Evolutionary conservation across 257 asterid genomes (phyloP).

Genomic region (Misopates orontium): DNA sequence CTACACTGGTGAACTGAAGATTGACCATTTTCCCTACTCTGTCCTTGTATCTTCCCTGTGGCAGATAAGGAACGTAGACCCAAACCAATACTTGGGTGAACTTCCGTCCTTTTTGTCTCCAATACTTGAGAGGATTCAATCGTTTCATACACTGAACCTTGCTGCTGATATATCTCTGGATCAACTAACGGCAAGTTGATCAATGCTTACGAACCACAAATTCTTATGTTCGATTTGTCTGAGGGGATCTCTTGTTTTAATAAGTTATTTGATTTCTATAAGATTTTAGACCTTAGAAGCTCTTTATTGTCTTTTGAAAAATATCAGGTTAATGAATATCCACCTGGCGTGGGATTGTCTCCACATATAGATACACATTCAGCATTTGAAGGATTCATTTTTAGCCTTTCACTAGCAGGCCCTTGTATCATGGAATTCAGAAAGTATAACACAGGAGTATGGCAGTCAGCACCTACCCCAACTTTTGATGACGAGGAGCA

Average conservation of each 20-base stretch:
- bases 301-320: conserved; percentile 8
- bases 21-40: conserved; percentile 5
- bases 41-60: conserved; percentile 10
- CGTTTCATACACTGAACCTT: conserved; percentile 47
- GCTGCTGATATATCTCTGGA: conserved; percentile 48
- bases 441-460: conserved; percentile 61
- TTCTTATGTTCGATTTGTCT: conserved; percentile 3
- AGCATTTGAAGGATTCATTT: conserved; percentile 80
- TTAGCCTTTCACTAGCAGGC: conserved; percentile 95
- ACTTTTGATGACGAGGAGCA: conserved; percentile 41
- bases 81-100: conserved; percentile 76
- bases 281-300: conserved; percentile 8
- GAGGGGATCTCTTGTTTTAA: conserved; percentile 4
- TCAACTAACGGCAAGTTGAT: conserved; percentile 76
- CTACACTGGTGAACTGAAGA: neutral
- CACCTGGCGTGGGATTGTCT: conserved; percentile 90
- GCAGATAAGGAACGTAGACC: conserved; percentile 88
- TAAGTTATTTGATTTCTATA: conserved; percentile 12
- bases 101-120: conserved; percentile 77
- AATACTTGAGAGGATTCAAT: conserved; percentile 53
- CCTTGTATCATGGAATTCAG: conserved; percentile 97
- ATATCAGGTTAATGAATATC: conserved; percentile 91
- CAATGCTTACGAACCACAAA: conserved; percentile 15
- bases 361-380: conserved; percentile 99
- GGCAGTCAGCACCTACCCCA: conserved; percentile 45